Conservation (phyloP, 495 filamentous ascomycete species). For the Aspergillus cavernicola region DNA sequence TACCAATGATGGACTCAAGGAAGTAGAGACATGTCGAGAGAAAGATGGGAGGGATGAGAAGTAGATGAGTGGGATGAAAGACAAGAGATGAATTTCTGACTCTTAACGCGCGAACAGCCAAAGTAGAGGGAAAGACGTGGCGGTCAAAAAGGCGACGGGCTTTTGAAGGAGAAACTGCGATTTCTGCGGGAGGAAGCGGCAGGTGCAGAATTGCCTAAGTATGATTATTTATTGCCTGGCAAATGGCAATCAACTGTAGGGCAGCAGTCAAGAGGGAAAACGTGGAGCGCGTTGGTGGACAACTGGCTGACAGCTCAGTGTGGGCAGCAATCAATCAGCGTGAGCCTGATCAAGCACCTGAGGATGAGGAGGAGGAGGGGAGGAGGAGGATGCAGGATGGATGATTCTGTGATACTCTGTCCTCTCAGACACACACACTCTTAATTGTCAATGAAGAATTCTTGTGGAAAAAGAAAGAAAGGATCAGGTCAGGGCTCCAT, state of each 20-base stretch:
- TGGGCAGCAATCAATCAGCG: slow-evolving; percentile 12
- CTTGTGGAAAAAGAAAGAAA: slow-evolving; percentile 3
- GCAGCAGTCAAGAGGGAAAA: slow-evolving; percentile 16
- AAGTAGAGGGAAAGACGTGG: slow-evolving; percentile 17
- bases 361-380: not conserved
- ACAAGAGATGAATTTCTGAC: slow-evolving; percentile 6
- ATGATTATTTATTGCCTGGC: not conserved
- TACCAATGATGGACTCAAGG: not conserved
- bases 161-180: slow-evolving; percentile 1
- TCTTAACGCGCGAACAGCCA: slow-evolving; percentile 5
- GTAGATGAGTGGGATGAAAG: not conserved
- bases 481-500: slow-evolving; percentile 9
- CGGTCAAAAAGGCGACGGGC: slow-evolving; percentile 15
- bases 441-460: no score
- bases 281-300: slow-evolving; percentile 23
- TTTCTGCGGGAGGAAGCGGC: slow-evolving; percentile 11
- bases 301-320: slow-evolving; percentile 26
- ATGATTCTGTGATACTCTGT: slow-evolving; percentile 7
- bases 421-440: no score
- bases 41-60: not conserved
- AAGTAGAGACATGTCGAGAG: slow-evolving; percentile 9
- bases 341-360: slow-evolving; percentile 2
- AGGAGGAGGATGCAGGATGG: not conserved
- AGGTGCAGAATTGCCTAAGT: slow-evolving; percentile 9
- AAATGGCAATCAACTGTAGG: not conserved